A percentile compares a stretch with the other conserved stretches of the same genome.
phyloP scores from a whole-genome alignment of 2,329 filamentous ascomycete genomes.

The Nigrospora sphaerica region DNA sequence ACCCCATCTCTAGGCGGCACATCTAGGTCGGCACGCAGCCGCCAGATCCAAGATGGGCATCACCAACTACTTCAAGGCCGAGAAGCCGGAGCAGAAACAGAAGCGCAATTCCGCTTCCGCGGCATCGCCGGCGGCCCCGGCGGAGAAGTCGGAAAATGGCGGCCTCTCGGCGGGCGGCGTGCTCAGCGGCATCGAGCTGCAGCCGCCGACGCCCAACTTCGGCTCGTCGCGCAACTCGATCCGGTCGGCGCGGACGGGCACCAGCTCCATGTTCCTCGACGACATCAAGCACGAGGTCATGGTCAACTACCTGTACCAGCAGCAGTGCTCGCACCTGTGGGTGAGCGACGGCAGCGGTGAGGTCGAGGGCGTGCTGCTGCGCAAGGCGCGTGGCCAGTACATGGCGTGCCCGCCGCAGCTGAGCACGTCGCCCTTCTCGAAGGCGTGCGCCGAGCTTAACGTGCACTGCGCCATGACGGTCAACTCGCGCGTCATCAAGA shows the following conservation, averaged over 20 bases:
- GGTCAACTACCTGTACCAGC: slow-evolving; percentile 77
- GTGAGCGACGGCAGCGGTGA: slow-evolving; percentile 62
- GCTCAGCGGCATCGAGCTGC: slow-evolving; percentile 39
- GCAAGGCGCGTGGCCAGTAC: slow-evolving; percentile 61
- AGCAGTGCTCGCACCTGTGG: slow-evolving; percentile 70
- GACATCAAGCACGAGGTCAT: slow-evolving; percentile 78
- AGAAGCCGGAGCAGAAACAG: slow-evolving; percentile 29
- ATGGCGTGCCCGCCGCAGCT: slow-evolving; percentile 65
- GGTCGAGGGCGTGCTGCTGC: slow-evolving; percentile 64
- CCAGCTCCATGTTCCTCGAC: slow-evolving; percentile 53
- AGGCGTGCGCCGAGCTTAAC: slow-evolving; percentile 62
- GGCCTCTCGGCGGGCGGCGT: slow-evolving; percentile 12
- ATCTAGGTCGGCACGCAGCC: too few species aligned
- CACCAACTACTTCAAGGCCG: slow-evolving; percentile 54
- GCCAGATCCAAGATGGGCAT: slow-evolving; percentile 45
- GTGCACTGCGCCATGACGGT: slow-evolving; percentile 74
- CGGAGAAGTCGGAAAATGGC: slow-evolving; percentile 29
- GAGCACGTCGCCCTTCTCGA: slow-evolving; percentile 53
- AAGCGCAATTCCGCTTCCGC: slow-evolving; percentile 6
- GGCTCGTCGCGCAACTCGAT: slow-evolving; percentile 46
- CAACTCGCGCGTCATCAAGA: slow-evolving; percentile 73
- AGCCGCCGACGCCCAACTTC: slow-evolving; percentile 39
- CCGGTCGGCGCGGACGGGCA: slow-evolving; percentile 34
- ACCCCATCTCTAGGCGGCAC: too few species aligned
- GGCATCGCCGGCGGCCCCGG: slow-evolving; percentile 12